Evolutionary conservation across 164 flowering plant species (phyloP), one percentile per base, ranked within the genome.

Genomic region (Sedum album): DNA sequence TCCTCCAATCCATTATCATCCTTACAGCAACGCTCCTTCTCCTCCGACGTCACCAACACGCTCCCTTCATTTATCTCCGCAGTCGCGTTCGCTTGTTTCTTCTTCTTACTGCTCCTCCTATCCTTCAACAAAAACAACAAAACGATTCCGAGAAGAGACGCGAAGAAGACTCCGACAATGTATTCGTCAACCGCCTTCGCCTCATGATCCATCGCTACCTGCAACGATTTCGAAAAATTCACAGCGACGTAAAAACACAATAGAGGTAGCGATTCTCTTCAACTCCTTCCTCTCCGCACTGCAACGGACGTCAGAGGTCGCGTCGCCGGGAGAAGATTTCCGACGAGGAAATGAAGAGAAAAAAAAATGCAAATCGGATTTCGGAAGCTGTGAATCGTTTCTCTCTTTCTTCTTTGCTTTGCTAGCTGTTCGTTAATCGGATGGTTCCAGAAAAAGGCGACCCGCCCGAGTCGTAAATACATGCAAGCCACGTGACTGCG

Each of bases 81-180:
- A 35, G 3, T 35, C 7, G n/a, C n/a, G n/a, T 35, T 35, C 5
- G 38, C 38, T 7, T 35, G 11, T 17, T 44, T 44, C 48, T 25
- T 67, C 26, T 23, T 62, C 65, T 42, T 39, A 2, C n/a, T n/a
- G n/a, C 33, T 57, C 62, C 26, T 17, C 25, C 17, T 35, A 11
- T 49, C 63, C 2, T 60, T 38, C 36, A 68, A 62, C 66, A 66
- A 0, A 11, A 30, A 46, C 36, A 70, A 38, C 7, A 69, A 38
- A 44, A 69, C 36, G 10, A 66, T 42, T 38, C 72, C 72, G 51
- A 69, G 7, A 20, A 73, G 5, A 48, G 66, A 65, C 1, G 75
- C 72, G 8, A 68, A 14, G 20, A 73, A 44, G 11, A 33, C 69
- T 65, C 75, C 75, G 21, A 68, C 25, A 20, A 72, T n/a, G 53